Base-by-base conservation (phyloP, 1,139 yeast species). In the Maudiozyma humilis region DNA sequence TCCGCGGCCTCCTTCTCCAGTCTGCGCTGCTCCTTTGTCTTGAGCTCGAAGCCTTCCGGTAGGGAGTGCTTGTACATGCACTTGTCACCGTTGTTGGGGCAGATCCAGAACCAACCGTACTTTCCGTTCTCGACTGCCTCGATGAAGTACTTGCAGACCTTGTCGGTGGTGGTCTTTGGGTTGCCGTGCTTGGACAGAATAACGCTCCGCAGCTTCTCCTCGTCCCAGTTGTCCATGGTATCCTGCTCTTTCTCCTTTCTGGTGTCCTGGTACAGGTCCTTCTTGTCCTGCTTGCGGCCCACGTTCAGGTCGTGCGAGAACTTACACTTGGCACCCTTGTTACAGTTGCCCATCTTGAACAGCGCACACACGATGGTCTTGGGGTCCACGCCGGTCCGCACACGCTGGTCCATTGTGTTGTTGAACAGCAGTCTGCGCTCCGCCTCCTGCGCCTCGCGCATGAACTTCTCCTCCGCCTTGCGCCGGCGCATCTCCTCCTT, bases 31-130 rank as follows among this genome's bases (percentile, higher is more conserved):
- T 91, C 98, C 67, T 88, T 89, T 39, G 98, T 91, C 73, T 91
- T 93, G 68, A 93, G 76, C 44, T 87, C 94, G 65, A 88, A 93
- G 1, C 98, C 99, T 38, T 93, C 88, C 36, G 99, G 99, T 57
- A 93, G 73, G n/a, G 97, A 83, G 67, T 93, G 99, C 65, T 77
- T 80, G 70, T 93, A 93, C 71, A 83, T 91, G 76, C 99, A 93
- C 46, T 78, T 82, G 54, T 82, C 80, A 51, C 96, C 96, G 35
- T 91, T 91, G 56, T 86, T 86, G 32, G 98, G 99, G 70, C 99
- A 91, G 29, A 77, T 76, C 99, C 98, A 91, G 67, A 91, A 89
- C 98, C 98, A 91, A 57, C 99, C 98, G 63, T 93, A 91, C 64
- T 91, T 89, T 46, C 94, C 93, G 60, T 88, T 88, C 62, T 93